A percentile compares a stretch with the other conserved stretches of the same genome.
These are phyloP conservation scores for Boletus rufocinnamomeus DNA, from an alignment of 768 basidiomycete species.

Conservation along the genomic window DNA sequence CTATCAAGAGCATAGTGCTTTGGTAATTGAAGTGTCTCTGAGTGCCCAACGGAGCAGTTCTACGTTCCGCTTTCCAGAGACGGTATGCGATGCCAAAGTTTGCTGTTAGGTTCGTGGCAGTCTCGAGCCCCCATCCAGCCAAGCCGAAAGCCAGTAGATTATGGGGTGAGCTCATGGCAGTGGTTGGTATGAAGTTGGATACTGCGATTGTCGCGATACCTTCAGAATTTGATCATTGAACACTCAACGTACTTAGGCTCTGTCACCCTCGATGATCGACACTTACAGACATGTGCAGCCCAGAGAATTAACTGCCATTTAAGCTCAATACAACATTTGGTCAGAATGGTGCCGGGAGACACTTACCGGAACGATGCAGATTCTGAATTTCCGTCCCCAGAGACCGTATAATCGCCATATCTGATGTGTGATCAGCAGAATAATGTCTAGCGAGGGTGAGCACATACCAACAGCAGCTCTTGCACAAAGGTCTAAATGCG, in stretches of 20 bases:
- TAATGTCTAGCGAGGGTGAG: not conserved
- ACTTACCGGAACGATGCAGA: constrained; percentile 21
- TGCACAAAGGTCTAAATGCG: constrained; percentile 17
- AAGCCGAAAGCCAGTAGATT: constrained; percentile 13
- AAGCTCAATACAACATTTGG: not conserved
- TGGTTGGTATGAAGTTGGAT: constrained; percentile 17
- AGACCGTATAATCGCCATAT: constrained; percentile 28
- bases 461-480: constrained; percentile 20
- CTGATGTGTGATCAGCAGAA: constrained; percentile 7
- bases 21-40: constrained; percentile 14
- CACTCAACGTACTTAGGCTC: not conserved
- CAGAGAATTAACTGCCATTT: constrained; percentile 16
- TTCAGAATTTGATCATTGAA: not conserved
- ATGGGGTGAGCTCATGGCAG: constrained; percentile 1
- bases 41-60: constrained; percentile 1
- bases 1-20: constrained; percentile 16
- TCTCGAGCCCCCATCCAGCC: constrained; percentile 24
- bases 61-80: constrained; percentile 12
- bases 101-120: constrained; percentile 16
- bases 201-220: constrained; percentile 20
- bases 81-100: constrained; percentile 24
- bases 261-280: not conserved
- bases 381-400: constrained; percentile 9
- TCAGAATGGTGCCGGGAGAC: not conserved
- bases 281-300: constrained; percentile 21